Evolutionary conservation across 1,284 basidiomycete genomes (phyloP), one percentile per base, ranked within the genome.

Genomic region (Cutaneotrichosporon daszewskae): DNA sequence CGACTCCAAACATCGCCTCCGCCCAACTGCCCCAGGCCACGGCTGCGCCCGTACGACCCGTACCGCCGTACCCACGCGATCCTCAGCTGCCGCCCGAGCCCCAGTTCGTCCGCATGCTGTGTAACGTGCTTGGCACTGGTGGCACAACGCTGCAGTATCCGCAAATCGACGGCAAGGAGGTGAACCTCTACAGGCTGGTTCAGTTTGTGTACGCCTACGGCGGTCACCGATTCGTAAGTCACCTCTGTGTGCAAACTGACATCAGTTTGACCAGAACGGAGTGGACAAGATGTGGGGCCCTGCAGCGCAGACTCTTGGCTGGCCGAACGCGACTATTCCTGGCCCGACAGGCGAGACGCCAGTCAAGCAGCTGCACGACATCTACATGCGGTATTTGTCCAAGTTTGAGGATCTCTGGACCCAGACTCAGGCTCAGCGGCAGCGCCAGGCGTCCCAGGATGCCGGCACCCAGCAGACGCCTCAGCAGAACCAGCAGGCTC

Each of bases 131-230:
- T n/a, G n/a, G n/a, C n/a, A n/a, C n/a, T n/a, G n/a, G n/a, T n/a
- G n/a, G n/a, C n/a, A n/a, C 23, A 3, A 40, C 22, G 27, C 37
- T 52, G 16, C 37, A 45, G 19, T 52, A 54, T 31, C 47, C 51
- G 3, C 17, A 37, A 11, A 28, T 54, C 23, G 40, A 47, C 16
- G 51, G 51, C 22, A 47, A 47, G 34, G 32, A 35, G 28, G 28
- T 54, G 16, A 49, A 38, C 42, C 39, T 54, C 13, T 49, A 44
- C 47, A 43, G 33, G 26, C 39, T 54, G 20, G 50, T 54, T 29
- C 39, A 36, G 3, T 34, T 44, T 14, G 48, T 54, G 22, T 44
- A 47, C 16, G 40, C 41, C 4, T 35, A 40, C 17, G 48, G 48
- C 20, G 51, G 51, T 3, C 49, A 49, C 44, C 51, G 51, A 19